A percentile compares a stretch with the other conserved stretches of the same genome.
phyloP scores from a whole-genome alignment of 2,329 filamentous ascomycete species.

The Xylaria sp. region DNA sequence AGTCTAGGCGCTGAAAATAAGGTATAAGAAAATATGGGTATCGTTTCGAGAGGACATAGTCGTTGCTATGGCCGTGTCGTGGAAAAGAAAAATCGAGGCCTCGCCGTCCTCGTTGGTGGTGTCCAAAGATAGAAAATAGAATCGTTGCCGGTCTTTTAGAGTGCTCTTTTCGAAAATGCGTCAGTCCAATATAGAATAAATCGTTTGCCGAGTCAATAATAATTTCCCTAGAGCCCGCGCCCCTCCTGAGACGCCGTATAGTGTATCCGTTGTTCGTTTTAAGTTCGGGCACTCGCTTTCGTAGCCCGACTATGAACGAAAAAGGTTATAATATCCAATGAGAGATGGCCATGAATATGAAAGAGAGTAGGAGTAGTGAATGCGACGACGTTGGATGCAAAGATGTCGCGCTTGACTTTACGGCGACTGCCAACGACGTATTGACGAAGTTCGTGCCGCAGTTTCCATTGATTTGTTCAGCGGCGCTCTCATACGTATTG shows the following conservation, averaged over 20 bases:
- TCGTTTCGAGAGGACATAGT: conserved; percentile 25
- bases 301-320: background rate
- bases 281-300: conserved; percentile 2
- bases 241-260: conserved; percentile 31
- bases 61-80: background rate
- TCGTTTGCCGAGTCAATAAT: background rate
- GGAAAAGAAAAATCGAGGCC: conserved; percentile 12
- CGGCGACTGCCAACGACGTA: conserved; percentile 57
- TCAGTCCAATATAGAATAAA: background rate
- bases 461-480: conserved; percentile 75
- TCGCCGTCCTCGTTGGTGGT: conserved; percentile 6
- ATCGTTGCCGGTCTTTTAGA: conserved; percentile 1
- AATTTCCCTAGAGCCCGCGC: conserved; percentile 1
- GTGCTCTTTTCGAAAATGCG: background rate
- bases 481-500: conserved; percentile 76
- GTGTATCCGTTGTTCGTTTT: conserved; percentile 1
- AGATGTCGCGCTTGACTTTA: conserved; percentile 41
- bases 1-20: conserved; percentile 6
- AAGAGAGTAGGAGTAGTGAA: conserved; percentile 42
- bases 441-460: conserved; percentile 71
- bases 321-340: conserved; percentile 43
- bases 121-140: conserved; percentile 4
- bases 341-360: conserved; percentile 42
- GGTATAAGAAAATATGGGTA: conserved; percentile 25
- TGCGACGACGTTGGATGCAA: conserved; percentile 35